Evolutionary conservation across 2,329 filamentous ascomycete genomes (phyloP), one percentile per base, ranked within the genome.

Genomic region (Lachnellula willkommii): DNA sequence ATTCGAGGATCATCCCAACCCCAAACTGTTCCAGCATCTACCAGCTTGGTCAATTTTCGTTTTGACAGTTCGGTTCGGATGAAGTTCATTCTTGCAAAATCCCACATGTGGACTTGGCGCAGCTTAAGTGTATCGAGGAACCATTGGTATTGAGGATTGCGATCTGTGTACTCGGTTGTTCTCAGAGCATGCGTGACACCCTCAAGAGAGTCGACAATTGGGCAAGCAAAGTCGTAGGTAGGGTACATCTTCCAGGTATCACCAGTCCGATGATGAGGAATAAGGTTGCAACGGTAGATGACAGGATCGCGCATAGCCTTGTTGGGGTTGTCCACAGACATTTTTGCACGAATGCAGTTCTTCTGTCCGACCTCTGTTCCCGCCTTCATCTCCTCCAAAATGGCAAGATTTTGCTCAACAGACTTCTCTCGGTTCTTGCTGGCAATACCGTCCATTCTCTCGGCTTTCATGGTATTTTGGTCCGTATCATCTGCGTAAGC

Each of bases 281-380:
- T 91, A 74, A 82, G 78, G 68, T 95, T 96, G 82, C 91, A 96
- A 63, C 94, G 87, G 79, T 96, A 97, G 72, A 99, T 95, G 73
- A 97, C 92, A 12, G 94, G 94, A 72, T 99, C 94, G 63, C 94
- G 83, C 82, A 97, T 86, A 52, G 94, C 90, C 75, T 95, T 95
- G 79, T 99, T 97, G 62, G 88, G 88, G 74, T 94, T 88, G 72
- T 95, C 89, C 65, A 89, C 83, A 1, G 90, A 93, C 65, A 97
- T 89, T 79, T 95, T 96, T 56, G 94, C 94, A 58, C 94, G 88
- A 63, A 99, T 95, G 75, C 90, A 96, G 84, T 93, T 92, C 69
- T 81, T 84, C 49, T 84, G 74, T 57, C 94, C 94, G 71, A 92
- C 85, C 49, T 87, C 82, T 2, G 84, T 87, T 46, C 88, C 92